These are phyloP conservation scores for Elaeagnus macrophylla DNA, from an alignment of 306 rosid species.

Conservation along the genomic window DNA sequence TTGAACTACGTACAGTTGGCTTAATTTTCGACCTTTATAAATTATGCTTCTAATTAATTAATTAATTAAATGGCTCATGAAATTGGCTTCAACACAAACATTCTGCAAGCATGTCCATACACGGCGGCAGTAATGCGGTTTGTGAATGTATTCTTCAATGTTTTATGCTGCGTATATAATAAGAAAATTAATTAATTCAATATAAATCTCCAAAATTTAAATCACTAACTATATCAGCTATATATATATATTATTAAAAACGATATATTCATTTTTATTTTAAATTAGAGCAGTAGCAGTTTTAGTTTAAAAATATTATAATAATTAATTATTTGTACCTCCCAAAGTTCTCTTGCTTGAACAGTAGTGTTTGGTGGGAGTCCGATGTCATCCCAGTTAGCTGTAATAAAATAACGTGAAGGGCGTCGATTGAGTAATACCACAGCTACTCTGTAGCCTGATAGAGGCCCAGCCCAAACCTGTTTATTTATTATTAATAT, in stretches of 20 bases:
- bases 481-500: too few species aligned
- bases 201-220: background rate
- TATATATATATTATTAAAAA: too few species aligned
- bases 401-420: conserved; percentile 28
- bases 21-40: too few species aligned
- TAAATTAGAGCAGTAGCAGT: background rate
- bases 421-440: conserved; percentile 64
- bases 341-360: conserved; percentile 82
- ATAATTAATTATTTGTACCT: conserved; percentile 36
- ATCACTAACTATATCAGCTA: too few species aligned
- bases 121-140: conserved; percentile 52
- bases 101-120: conserved; percentile 57
- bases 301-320: background rate
- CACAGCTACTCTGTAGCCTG: conserved; percentile 56
- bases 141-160: conserved; percentile 37
- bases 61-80: too few species aligned
- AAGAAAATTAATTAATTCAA: conserved; percentile 1
- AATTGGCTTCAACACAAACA: too few species aligned
- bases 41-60: too few species aligned
- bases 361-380: conserved; percentile 36
- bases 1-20: too few species aligned
- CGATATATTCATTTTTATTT: too few species aligned
- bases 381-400: conserved; percentile 77
- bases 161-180: conserved; percentile 59
- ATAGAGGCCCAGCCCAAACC: conserved; percentile 95